Evolutionary conservation across 2,329 filamentous ascomycete species (phyloP), one percentile per base, ranked within the genome.

Genomic region (Basipetospora chlamydospora): DNA sequence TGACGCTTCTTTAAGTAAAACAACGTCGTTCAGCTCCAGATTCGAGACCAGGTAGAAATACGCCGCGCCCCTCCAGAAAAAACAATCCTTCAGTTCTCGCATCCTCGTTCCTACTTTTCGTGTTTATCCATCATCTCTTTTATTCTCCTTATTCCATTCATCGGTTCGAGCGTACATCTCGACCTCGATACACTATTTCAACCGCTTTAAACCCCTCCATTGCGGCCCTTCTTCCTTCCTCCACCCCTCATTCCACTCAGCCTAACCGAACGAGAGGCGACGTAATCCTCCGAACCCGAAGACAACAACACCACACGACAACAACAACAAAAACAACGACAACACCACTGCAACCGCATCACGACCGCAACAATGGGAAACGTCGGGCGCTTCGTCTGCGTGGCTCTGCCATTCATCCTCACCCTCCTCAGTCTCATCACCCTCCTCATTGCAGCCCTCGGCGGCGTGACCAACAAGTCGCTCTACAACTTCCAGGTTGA

Each of bases 391-490:
- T 74, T 88, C 49, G 64, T 82, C 56, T 95, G 86, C 61, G 90
- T 96, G 60, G 73, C 82, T 59, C 65, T 86, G 64, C 88, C 88
- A 42, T 86, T 94, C 60, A 65, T 73, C 44, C 70, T 94, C 51
- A 88, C 84, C 15, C 61, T 90, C 48, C 80, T 70, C 44, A 79
- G 81, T 41, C 66, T 95, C 49, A 61, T 90, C 49, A 80, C 80
- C 47, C 58, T 79, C 44, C 58, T 77, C 42, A 61, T 76, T 32
- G 70, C 64, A 12, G 64, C 66, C 31, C 62, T 75, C 34, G 63
- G 64, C 20, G 72, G 70, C 39, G 60, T 77, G 26, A 56, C 64
- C 39, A 64, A 69, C 60, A 70, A 72, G 52, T 58, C 55, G 45
- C 54, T 76, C 26, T 70, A 67, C 55, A 56, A 77, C 47, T 71